These are phyloP conservation scores for Exutisphaerella laricina DNA, from an alignment of 2,329 filamentous ascomycete species.

Conservation along the genomic window DNA sequence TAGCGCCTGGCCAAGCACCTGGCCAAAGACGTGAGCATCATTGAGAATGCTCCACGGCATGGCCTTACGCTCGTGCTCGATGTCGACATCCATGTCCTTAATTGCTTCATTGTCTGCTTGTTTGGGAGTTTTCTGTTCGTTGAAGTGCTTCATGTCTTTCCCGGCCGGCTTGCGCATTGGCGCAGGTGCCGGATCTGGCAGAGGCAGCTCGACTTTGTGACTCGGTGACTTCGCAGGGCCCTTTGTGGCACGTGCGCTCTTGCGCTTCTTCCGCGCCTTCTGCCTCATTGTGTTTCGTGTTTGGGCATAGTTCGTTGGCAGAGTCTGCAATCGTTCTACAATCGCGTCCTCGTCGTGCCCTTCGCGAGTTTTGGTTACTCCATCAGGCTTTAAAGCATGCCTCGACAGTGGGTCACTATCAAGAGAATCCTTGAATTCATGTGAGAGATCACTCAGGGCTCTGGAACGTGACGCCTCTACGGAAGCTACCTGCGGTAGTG, in stretches of 20 bases:
- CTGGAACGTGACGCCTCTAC: no score
- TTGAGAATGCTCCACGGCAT: no score
- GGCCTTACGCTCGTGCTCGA: neutral
- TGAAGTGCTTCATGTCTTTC: neutral
- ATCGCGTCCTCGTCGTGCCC: slow-evolving; percentile 4
- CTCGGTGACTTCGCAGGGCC: neutral
- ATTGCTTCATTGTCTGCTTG: no score
- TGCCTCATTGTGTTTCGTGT: slow-evolving; percentile 18
- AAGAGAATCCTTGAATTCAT: no score
- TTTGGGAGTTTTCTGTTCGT: no score
- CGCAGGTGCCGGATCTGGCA: slow-evolving; percentile 5
- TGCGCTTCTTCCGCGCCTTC: slow-evolving; percentile 11
- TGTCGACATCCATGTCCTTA: neutral
- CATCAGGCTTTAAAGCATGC: neutral
- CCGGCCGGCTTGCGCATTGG: slow-evolving; percentile 1
- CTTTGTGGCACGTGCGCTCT: neutral
- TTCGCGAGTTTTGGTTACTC: neutral
- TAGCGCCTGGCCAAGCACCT: no score
- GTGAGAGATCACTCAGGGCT: no score
- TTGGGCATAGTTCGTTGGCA: slow-evolving; percentile 4
- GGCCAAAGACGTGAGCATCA: no score
- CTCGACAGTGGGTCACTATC: neutral
- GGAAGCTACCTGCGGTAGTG: no score
- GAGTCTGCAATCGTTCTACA: slow-evolving; percentile 10
- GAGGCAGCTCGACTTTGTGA: slow-evolving; percentile 4